Base-by-base conservation (phyloP, 805 yeast species). In the Hanseniaspora clermontiae region DNA sequence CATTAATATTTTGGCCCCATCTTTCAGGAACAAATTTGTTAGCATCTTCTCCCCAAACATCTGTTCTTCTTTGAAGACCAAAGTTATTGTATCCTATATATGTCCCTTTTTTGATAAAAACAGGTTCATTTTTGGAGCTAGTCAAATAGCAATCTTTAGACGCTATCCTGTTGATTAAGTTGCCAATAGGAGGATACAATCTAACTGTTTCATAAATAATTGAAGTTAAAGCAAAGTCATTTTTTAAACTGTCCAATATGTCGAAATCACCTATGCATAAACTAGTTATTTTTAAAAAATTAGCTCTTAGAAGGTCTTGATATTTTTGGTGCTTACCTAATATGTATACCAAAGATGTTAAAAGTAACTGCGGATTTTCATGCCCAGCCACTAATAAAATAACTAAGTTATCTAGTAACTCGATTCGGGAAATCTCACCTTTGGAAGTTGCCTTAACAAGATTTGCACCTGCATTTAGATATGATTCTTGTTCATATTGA, bases 371-470 rank as follows among this genome's bases (percentile, higher is more conserved):
- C 0, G 84, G 84, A 59, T 80, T 80, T 60, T 80, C 84, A 64
- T 80, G 84, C 0, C 84, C 84, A 0, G 84, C 84, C 47, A 80
- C 77, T 61, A 80, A 64, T 3, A 78, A 68, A 17, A 80, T 79
- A 9, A 78, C 74, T 17, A 78, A 70, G 63, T 80, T 80, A 61
- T 80, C 84, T 2, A 70, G 65, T 54, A 78, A 71, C 60, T 80
- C 83, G 50, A 73, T 70, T 52, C 72, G 66, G 2, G 76, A 68
- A 2, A 80, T 68, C 3, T 59, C 53, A 0, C 72, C 75, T 8
- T 59, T 59, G 6, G 71, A 64, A 43, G 69, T 65, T 1, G 79
- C 78, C 6, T 68, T 64, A 10, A 73, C 69, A 11, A 79, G 63
- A 45, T 69, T 69, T 52, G 71, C 72, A 1, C 76, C 75, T 0